Evolutionary conservation across 257 asterid genomes (phyloP).

Genomic region (Lycium barbarum): DNA sequence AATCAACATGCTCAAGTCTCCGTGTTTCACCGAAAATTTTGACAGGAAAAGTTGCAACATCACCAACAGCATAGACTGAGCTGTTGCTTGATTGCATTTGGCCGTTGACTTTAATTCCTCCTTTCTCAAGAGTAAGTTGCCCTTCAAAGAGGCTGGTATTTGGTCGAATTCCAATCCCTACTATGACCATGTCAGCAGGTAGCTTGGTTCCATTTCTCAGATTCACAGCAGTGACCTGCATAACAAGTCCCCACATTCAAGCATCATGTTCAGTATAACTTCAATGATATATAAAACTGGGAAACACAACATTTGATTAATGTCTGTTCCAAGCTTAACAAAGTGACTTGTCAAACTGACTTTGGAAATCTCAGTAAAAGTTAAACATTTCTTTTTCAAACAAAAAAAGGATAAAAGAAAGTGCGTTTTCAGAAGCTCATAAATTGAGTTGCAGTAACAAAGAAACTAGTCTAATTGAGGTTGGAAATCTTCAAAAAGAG

Average conservation of each 20-base stretch:
- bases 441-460: not conserved
- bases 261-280: not conserved
- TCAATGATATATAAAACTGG: not conserved
- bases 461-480: not conserved
- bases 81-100: conserved; percentile 79
- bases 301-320: conserved; percentile 1
- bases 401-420: not conserved
- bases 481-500: not conserved
- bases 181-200: conserved; percentile 83
- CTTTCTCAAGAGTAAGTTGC: conserved; percentile 85
- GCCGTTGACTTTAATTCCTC: conserved; percentile 86
- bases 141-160: conserved; percentile 91
- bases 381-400: not conserved
- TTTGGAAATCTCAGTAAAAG: not conserved
- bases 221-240: conserved; percentile 80
- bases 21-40: conserved; percentile 72
- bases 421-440: not conserved
- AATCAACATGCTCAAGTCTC: conserved; percentile 88
- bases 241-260: conserved; percentile 26
- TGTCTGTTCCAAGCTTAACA: conserved; percentile 21
- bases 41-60: conserved; percentile 86
- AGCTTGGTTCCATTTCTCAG: conserved; percentile 81
- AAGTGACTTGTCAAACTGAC: not conserved
- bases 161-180: conserved; percentile 94
- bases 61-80: conserved; percentile 86